Evolutionary conservation across 768 basidiomycete genomes (phyloP).

Genomic region (Tulasnella sp.): DNA sequence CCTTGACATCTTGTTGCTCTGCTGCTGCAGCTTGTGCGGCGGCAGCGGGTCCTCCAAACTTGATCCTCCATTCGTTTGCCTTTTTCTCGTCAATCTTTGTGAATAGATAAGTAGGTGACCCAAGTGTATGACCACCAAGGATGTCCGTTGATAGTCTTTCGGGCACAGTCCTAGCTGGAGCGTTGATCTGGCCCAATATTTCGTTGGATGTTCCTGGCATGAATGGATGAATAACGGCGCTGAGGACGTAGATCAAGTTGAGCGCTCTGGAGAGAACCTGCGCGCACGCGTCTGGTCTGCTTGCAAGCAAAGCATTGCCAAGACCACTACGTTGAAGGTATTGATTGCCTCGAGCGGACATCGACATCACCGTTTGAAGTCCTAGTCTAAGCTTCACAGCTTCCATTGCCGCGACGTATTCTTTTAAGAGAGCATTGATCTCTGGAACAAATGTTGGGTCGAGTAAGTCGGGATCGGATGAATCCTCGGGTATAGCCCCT

Average conservation of each 20-base stretch:
- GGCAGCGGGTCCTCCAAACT: conserved; percentile 58
- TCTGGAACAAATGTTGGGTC: conserved; percentile 55
- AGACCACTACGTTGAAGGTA: conserved; percentile 91
- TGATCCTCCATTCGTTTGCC: conserved; percentile 65
- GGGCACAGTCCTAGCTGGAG: conserved; percentile 71
- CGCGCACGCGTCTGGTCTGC: conserved; percentile 73
- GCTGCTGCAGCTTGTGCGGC: conserved; percentile 27
- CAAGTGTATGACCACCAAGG: conserved; percentile 72
- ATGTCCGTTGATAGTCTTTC: conserved; percentile 64
- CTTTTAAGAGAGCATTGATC: conserved; percentile 62
- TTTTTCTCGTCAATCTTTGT: conserved; percentile 85
- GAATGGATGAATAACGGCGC: conserved; percentile 81
- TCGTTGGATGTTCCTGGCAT: conserved; percentile 82
- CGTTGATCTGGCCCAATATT: conserved; percentile 79
- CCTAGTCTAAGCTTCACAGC: conserved; percentile 78
- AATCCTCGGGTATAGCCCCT: conserved; percentile 55
- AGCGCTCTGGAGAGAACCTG: conserved; percentile 80
- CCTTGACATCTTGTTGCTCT: conserved; percentile 34
- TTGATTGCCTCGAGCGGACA: conserved; percentile 79
- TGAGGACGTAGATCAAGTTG: conserved; percentile 86
- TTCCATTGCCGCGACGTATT: conserved; percentile 83
- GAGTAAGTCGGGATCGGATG: conserved; percentile 40
- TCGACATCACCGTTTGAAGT: conserved; percentile 75
- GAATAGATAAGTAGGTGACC: conserved; percentile 81
- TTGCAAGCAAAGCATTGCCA: conserved; percentile 74